Base-by-base conservation (phyloP, 768 basidiomycete species). In the Leccinellum luteum region DNA sequence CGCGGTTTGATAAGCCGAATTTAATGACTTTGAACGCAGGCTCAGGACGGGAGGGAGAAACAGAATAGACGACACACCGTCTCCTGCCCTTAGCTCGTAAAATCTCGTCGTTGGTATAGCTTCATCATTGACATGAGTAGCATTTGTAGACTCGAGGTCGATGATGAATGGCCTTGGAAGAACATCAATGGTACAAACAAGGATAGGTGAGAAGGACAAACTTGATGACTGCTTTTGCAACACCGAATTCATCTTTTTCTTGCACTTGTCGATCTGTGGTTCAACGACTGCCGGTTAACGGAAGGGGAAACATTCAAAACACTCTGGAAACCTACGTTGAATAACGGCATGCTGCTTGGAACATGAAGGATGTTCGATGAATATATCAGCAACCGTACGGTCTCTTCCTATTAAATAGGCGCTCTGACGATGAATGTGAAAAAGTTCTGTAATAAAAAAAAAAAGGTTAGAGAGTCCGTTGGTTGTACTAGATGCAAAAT, bases 321-420 rank as follows among this genome's bases (percentile, higher is more conserved):
- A 25, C 21, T 51, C 17, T 30, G 35, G 41, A 8, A 28, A 71
- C 86, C 27, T 67, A 89, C 90, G 94, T 75, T 99, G 97, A 31
- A 99, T 89, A 3, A 87, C 97, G 15, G 97, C 94, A 68, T 99
- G 97, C 69, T 99, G 97, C 69, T 99, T 99, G 1, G 97, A 98
- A 62, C 93, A 94, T 6, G 96, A 98, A 3, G 96, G 96, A 69
- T 99, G 97, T 58, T 97, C 94, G 43, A 98, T 76, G 15, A 89
- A 81, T 60, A 99, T 93, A 63, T 91, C 89, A 61, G 88, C 81
- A 28, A 97, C 93, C 21, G 89, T 77, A 27, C 84, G 84, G 67
- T 99, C 97, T 64, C 97, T 79, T 2, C 97, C 97, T 56, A 97
- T 80, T 7, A 98, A 82, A 70, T 98, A 99, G 59, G 92, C 92